Conservation (phyloP, 345 rosid genomes). For the Viola odorata region DNA sequence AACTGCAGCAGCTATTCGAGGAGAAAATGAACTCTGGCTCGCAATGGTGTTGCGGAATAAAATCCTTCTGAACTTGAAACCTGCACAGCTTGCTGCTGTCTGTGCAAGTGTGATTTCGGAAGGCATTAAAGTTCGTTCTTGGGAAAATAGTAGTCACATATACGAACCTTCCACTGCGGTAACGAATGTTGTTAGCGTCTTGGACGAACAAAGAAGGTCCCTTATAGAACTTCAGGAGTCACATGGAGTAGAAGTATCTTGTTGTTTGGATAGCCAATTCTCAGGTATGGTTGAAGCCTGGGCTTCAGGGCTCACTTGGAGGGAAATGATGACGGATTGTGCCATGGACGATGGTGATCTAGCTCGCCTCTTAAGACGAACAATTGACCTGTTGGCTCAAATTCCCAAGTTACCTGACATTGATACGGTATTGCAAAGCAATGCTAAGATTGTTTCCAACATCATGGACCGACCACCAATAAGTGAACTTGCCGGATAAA, state of each 20-base stretch:
- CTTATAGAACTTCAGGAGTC: conserved; percentile 65
- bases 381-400: conserved; percentile 81
- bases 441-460: conserved; percentile 55
- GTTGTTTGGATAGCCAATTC: conserved; percentile 76
- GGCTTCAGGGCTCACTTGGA: conserved; percentile 95
- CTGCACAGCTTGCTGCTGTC: conserved; percentile 82
- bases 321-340: conserved; percentile 90
- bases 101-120: conserved; percentile 76
- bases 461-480: conserved; percentile 94
- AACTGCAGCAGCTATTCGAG: conserved; percentile 92
- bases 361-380: conserved; percentile 73
- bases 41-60: conserved; percentile 78
- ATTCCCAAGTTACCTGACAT: conserved; percentile 89
- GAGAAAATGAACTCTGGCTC: conserved; percentile 96
- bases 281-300: conserved; percentile 99
- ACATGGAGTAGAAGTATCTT: conserved; percentile 67
- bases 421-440: conserved; percentile 54
- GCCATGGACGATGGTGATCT: conserved; percentile 98
- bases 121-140: conserved; percentile 78
- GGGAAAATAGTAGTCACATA: conserved; percentile 61
- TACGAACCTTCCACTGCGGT: conserved; percentile 71
- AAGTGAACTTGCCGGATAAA: conserved; percentile 79
- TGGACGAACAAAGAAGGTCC: conserved; percentile 64
- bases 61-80: conserved; percentile 57
- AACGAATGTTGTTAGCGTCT: conserved; percentile 33